These are phyloP conservation scores for Torulaspora franciscae DNA, from an alignment of 805 yeast species.

Conservation along the genomic window DNA sequence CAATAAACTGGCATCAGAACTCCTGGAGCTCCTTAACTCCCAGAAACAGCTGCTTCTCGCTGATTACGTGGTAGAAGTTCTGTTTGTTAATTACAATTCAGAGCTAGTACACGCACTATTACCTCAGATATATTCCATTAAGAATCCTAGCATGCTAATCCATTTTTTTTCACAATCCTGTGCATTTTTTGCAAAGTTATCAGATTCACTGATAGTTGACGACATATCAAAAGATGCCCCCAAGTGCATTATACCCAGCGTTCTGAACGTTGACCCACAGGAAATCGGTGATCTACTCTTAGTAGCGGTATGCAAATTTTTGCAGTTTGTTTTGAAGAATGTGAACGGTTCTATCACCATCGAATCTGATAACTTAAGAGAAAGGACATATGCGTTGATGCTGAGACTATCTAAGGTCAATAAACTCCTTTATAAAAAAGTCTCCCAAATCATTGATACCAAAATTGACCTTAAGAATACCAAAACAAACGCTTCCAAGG, in stretches of 20 bases:
- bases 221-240: slow-evolving; percentile 28
- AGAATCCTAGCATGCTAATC: slow-evolving; percentile 15
- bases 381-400: slow-evolving; percentile 16
- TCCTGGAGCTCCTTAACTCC: slow-evolving; percentile 22
- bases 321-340: slow-evolving; percentile 21
- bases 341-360: slow-evolving; percentile 12
- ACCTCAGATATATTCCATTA: slow-evolving; percentile 22
- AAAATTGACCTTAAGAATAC: slow-evolving; percentile 22
- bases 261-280: slow-evolving; percentile 16
- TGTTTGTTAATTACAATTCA: slow-evolving; percentile 31
- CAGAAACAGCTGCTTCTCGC: slow-evolving; percentile 21
- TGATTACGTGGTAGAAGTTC: slow-evolving; percentile 29
- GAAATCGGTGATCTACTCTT: slow-evolving; percentile 18
- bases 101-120: slow-evolving; percentile 24
- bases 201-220: slow-evolving; percentile 30
- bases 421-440: slow-evolving; percentile 24
- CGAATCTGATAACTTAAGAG: slow-evolving; percentile 16
- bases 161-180: slow-evolving; percentile 31
- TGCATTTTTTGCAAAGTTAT: slow-evolving; percentile 24
- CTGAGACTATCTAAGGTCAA: slow-evolving; percentile 23
- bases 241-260: slow-evolving; percentile 23
- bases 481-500: slow-evolving; percentile 9
- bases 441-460: slow-evolving; percentile 22
- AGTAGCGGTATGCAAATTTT: slow-evolving; percentile 27
- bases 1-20: slow-evolving; percentile 13